Base-by-base conservation (phyloP, 495 filamentous ascomycete species). In the Neurospora cerealis region DNA sequence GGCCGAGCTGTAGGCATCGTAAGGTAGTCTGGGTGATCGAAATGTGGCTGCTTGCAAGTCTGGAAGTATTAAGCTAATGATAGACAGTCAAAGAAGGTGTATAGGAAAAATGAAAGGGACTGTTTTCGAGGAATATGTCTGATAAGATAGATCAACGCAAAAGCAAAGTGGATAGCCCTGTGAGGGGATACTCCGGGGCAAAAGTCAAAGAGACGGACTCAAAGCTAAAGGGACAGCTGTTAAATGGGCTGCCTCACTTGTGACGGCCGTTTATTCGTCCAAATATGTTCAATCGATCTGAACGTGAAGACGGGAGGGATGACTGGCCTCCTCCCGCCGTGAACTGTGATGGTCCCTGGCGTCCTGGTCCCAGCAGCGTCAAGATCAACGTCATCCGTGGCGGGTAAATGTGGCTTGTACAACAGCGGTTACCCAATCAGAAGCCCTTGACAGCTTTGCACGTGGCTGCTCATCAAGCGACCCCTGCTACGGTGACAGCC, bases 1-100 rank as follows among this genome's bases (percentile, higher is more conserved):
- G 86, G 86, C 32, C 81, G 75, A 73, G 76, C 81, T 17, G 75
- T 66, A 40, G 79, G 74, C 84, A 87, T 87, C 21, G 72, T 83
- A 74, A 74, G 46, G 36, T 11, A 32, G 32, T 48, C 37, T 24
- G n/a, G 40, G 66, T 73, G 8, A 11, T 41, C 21, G 17, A 17
- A 2, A 15, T 17, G 11, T 34, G 72, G 39, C 69, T 54, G 40
- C 39, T 42, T 38, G 69, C 69, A 69, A 44, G 32, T 60, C 7
- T 40, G 7, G 2, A 40, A 36, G 24, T 66, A 70, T 38, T 39
- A 54, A 42, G 72, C 2, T 71, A 46, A 46, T 13, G 24, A 40
- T 2, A 17, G 36, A 70, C n/a, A 66, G 66, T 24, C 8, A 13
- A 38, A 32, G 66, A 38, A 66, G 24, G 24, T 60, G 48, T 32